A percentile compares a stretch with the other conserved stretches of the same genome.
phyloP scores from a whole-genome alignment of 495 filamentous ascomycete species.

The Penicillium fimorum region DNA sequence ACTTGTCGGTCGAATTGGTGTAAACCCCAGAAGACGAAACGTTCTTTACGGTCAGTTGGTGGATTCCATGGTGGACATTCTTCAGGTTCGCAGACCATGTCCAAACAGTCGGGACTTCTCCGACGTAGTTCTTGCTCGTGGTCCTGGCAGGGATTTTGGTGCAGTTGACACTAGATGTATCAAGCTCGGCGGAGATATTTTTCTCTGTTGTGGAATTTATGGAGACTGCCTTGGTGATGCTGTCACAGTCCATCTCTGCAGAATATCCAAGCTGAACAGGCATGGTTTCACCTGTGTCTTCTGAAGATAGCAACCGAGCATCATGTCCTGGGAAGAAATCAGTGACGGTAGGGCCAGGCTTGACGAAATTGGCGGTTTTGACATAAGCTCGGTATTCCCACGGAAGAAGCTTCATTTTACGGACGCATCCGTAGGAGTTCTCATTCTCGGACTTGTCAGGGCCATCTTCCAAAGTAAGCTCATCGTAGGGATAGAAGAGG shows the following conservation, averaged over 20 bases:
- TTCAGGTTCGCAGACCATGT: conserved; percentile 37
- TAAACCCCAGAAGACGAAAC: conserved; percentile 29
- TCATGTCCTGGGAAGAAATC: conserved; percentile 60
- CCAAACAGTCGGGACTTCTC: conserved; percentile 39
- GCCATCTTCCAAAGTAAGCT: conserved; percentile 35
- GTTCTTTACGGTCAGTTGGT: conserved; percentile 45
- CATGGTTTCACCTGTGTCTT: conserved; percentile 20
- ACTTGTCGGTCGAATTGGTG: conserved; percentile 46
- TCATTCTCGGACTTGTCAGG: conserved; percentile 1
- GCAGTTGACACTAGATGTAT: conserved; percentile 29
- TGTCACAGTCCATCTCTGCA: conserved; percentile 53
- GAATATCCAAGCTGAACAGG: conserved; percentile 26
- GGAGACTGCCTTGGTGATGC: conserved; percentile 39
- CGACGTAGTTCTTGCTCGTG: conserved; percentile 15
- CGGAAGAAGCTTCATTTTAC: conserved; percentile 45
- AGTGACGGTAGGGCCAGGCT: conserved; percentile 56
- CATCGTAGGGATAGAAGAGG: conserved; percentile 53
- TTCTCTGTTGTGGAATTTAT: conserved; percentile 46
- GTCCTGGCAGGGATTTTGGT: conserved; percentile 16
- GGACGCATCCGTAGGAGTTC: conserved; percentile 42
- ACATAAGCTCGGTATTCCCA: conserved; percentile 63
- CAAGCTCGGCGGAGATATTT: conserved; percentile 24
- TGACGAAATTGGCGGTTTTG: conserved; percentile 38
- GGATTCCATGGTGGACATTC: conserved; percentile 50
- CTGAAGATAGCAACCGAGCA: conserved; percentile 44